phyloP scores from a whole-genome alignment of 371 early-diverging fungal species.

The Synchytrium microbalum region DNA sequence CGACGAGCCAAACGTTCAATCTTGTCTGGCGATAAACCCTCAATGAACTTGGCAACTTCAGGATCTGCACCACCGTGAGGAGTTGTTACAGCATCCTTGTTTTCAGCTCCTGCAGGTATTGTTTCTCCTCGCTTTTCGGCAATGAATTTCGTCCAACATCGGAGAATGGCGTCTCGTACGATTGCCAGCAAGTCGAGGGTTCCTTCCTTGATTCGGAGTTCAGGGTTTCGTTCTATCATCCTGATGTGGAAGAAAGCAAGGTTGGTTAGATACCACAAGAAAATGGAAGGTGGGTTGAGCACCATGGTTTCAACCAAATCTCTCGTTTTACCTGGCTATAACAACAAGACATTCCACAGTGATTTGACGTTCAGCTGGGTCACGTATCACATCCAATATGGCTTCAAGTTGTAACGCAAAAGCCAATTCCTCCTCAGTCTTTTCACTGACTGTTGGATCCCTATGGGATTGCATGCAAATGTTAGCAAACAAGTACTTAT shows the following conservation, averaged over 20 bases:
- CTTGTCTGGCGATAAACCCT: constrained; percentile 40
- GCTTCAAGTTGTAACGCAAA: constrained; percentile 64
- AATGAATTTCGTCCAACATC: constrained; percentile 64
- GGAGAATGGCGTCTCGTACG: constrained; percentile 55
- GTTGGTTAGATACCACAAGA: no score
- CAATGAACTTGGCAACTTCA: constrained; percentile 1
- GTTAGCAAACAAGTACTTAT: no score
- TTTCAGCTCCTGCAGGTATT: not conserved
- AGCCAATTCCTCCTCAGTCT: constrained; percentile 70
- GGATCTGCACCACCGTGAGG: not conserved
- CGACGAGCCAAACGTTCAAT: constrained; percentile 57
- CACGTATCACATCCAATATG: constrained; percentile 58
- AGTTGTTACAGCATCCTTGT: not conserved
- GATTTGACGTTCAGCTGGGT: constrained; percentile 80
- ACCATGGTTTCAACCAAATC: no score
- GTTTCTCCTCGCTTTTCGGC: constrained; percentile 28
- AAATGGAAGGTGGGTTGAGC: no score
- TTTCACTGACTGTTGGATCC: constrained; percentile 78
- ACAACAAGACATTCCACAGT: constrained; percentile 64
- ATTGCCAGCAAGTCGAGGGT: constrained; percentile 52
- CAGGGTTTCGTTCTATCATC: constrained; percentile 56
- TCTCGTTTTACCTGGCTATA: no score
- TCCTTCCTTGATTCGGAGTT: constrained; percentile 43
- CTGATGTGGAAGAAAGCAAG: no score
- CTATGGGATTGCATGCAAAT: no score